A percentile compares a stretch with the other conserved stretches of the same genome.
These are phyloP conservation scores for Eucalyptus regnans DNA, from an alignment of 345 rosid genomes.

Conservation along the genomic window DNA sequence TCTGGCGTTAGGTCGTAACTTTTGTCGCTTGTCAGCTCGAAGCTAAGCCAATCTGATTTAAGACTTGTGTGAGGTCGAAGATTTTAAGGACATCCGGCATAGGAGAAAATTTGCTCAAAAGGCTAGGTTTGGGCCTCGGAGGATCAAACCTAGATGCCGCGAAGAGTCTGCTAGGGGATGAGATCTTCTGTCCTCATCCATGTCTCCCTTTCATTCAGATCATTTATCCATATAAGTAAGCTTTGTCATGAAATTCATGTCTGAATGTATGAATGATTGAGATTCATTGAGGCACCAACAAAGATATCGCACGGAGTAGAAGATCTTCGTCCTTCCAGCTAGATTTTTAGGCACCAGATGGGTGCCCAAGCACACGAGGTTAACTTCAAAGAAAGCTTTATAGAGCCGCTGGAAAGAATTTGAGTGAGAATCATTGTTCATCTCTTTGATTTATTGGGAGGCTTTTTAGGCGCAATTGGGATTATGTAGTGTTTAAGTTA, in stretches of 20 bases:
- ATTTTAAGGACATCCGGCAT: neutral
- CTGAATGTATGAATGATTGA: neutral
- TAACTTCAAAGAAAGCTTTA: neutral
- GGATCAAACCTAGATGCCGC: neutral
- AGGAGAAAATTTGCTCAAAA: neutral
- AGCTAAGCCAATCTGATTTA: neutral
- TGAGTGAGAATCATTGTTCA: neutral
- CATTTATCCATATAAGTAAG: neutral
- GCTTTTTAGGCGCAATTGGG: neutral
- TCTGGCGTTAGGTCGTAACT: neutral
- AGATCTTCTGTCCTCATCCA: neutral
- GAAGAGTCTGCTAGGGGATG: neutral
- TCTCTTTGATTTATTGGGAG: neutral
- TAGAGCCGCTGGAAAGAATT: neutral
- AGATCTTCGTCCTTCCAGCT: neutral
- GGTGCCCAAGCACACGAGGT: neutral
- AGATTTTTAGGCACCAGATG: too few relatives aligned
- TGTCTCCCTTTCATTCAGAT: neutral
- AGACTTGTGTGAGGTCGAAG: neutral
- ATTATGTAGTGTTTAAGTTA: neutral
- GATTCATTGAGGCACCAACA: neutral
- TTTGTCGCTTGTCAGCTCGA: accelerated
- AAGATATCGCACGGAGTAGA: neutral
- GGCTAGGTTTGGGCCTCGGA: neutral
- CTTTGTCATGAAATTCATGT: neutral